Percentiles rank a stretch among this genome's conserved stretches.
phyloP scores from a whole-genome alignment of 2,329 filamentous ascomycete species.

The Aureobasidium lini region DNA sequence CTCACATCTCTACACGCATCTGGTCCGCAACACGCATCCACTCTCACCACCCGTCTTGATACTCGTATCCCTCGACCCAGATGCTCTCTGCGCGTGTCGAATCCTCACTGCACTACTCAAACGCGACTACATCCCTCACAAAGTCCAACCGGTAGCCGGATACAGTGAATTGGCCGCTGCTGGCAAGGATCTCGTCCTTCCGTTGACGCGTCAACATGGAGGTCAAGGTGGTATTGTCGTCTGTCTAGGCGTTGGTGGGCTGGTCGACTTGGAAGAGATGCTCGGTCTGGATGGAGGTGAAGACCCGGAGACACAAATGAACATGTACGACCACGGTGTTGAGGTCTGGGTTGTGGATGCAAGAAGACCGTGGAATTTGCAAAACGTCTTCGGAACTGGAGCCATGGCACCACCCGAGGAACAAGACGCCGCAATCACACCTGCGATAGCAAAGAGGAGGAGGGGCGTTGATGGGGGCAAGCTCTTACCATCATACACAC shows the following conservation, averaged over 20 bases:
- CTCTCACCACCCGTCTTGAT: constrained; percentile 84
- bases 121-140: constrained; percentile 95
- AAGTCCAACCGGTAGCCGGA: constrained; percentile 89
- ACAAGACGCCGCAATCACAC: constrained; percentile 14
- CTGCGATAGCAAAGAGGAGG: constrained; percentile 41
- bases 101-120: constrained; percentile 91
- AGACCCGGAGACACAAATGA: constrained; percentile 30
- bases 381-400: constrained; percentile 68
- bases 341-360: constrained; percentile 94
- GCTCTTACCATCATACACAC: constrained; percentile 63
- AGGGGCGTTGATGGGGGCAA: constrained; percentile 65
- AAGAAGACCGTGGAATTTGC: constrained; percentile 86
- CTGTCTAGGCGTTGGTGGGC: constrained; percentile 84
- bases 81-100: constrained; percentile 89
- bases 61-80: constrained; percentile 87
- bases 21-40: constrained; percentile 80
- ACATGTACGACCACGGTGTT: constrained; percentile 61
- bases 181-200: constrained; percentile 69
- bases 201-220: constrained; percentile 78
- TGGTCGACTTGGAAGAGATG: constrained; percentile 77
- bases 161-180: constrained; percentile 82
- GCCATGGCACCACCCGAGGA: constrained; percentile 27
- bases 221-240: constrained; percentile 84
- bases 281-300: constrained; percentile 58
- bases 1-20: constrained; percentile 83